A percentile compares a stretch with the other conserved stretches of the same genome.
These are phyloP conservation scores for Candida gigantensis DNA, from an alignment of 1,139 yeast genomes.

Conservation along the genomic window DNA sequence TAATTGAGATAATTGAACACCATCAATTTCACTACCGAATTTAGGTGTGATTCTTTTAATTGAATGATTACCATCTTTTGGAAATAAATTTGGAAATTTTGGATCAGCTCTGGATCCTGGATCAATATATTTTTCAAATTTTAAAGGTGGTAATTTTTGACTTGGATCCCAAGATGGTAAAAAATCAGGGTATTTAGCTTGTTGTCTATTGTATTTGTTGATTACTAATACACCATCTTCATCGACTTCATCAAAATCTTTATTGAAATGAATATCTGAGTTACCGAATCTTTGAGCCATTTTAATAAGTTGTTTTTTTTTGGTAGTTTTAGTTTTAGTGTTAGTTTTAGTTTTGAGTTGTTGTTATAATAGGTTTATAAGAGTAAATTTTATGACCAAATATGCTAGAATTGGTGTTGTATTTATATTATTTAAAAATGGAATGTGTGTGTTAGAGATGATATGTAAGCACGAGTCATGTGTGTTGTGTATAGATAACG, in stretches of 20 bases:
- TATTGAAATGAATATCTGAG: slow-evolving; percentile 43
- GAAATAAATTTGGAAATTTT: slow-evolving; percentile 27
- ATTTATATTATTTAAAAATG: background rate
- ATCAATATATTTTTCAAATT: slow-evolving; percentile 51
- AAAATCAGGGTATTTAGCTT: slow-evolving; percentile 41
- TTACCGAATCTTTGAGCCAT: slow-evolving; percentile 30
- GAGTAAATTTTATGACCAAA: too few relatives aligned
- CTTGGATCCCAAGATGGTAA: slow-evolving; percentile 56
- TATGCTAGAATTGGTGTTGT: too few relatives aligned
- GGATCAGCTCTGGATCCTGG: slow-evolving; percentile 48
- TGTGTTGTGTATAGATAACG: background rate
- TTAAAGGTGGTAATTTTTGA: slow-evolving; percentile 44
- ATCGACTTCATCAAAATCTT: slow-evolving; percentile 41
- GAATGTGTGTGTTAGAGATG: background rate
- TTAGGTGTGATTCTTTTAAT: slow-evolving; percentile 29
- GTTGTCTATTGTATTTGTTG: slow-evolving; percentile 28
- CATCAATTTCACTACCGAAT: slow-evolving; percentile 34
- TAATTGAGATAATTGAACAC: slow-evolving; percentile 33
- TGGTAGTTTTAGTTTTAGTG: background rate
- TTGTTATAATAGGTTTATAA: too few relatives aligned
- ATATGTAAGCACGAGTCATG: background rate
- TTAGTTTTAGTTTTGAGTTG: too few relatives aligned
- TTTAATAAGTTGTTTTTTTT: background rate
- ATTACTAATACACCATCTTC: slow-evolving; percentile 38
- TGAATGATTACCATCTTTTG: slow-evolving; percentile 18